phyloP scores from a whole-genome alignment of 352 stramenopile genomes.

The Pythium dissotocum region DNA sequence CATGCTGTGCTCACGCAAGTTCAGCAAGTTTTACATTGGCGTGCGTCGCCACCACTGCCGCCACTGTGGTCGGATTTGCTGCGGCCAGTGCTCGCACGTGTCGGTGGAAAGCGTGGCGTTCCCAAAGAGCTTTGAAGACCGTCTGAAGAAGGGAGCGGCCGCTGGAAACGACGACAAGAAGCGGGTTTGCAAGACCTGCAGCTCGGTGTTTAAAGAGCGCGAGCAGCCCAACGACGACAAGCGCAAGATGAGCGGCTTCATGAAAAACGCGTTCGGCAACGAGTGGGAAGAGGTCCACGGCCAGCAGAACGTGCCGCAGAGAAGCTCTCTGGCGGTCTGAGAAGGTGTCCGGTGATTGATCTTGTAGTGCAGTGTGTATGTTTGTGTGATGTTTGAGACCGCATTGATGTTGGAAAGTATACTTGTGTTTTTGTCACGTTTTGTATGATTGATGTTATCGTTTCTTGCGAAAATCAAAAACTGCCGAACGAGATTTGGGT shows the following conservation, averaged over 20 bases:
- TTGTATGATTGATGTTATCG: neutral
- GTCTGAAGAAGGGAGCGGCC: constrained; percentile 42
- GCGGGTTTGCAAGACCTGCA: constrained; percentile 78
- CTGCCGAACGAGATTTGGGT: constrained; percentile 78
- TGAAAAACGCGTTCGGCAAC: constrained; percentile 57
- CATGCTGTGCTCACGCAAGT: constrained; percentile 79
- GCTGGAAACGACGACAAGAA: constrained; percentile 37
- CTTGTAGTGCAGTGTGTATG: constrained; percentile 5
- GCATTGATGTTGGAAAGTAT: neutral
- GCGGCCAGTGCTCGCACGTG: constrained; percentile 72
- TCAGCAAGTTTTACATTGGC: constrained; percentile 60
- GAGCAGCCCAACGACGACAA: constrained; percentile 45
- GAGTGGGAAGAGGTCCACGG: constrained; percentile 54
- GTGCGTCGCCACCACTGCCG: constrained; percentile 84
- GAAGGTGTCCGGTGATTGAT: neutral
- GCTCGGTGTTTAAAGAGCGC: constrained; percentile 72
- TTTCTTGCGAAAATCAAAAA: constrained; percentile 41
- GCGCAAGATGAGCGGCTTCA: constrained; percentile 60
- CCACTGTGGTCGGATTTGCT: constrained; percentile 81
- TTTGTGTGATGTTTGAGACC: neutral
- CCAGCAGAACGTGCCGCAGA: constrained; percentile 22
- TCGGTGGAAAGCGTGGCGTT: constrained; percentile 75
- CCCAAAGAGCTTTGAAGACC: constrained; percentile 55
- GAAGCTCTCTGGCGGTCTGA: constrained; percentile 17
- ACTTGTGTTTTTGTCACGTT: neutral